phyloP scores from a whole-genome alignment of 108 stramenopile species.

The Heterococcus sp. region DNA sequence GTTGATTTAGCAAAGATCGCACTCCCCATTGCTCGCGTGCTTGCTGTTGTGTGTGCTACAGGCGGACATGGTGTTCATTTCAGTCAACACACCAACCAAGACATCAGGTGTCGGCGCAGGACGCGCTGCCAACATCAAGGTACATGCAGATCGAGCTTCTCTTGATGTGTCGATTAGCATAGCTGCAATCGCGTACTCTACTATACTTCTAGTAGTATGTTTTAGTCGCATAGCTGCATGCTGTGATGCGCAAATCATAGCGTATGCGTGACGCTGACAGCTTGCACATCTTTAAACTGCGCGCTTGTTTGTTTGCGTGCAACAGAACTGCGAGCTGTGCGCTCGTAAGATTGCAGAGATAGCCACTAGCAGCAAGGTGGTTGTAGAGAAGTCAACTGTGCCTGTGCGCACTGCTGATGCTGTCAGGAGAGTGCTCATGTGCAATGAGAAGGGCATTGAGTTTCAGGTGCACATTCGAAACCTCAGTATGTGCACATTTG shows the following conservation, averaged over 20 bases:
- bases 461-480: conserved; percentile 77
- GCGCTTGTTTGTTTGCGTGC: no score
- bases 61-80: conserved; percentile 96
- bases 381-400: conserved; percentile 98
- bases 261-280: no score
- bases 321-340: conserved; percentile 95
- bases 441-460: conserved; percentile 84
- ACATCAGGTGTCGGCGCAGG: conserved; percentile 84
- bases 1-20: no score
- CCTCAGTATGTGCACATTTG: no score
- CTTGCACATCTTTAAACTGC: no score
- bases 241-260: no score
- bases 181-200: no score
- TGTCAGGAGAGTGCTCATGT: conserved; percentile 82
- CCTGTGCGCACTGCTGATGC: conserved; percentile 97
- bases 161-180: no score
- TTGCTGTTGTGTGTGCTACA: neutral
- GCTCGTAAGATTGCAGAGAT: conserved; percentile 96
- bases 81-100: conserved; percentile 99
- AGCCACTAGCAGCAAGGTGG: conserved; percentile 71
- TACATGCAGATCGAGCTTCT: no score
- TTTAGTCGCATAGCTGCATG: no score
- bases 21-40: neutral
- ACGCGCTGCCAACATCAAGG: conserved; percentile 94
- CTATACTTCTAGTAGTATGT: no score